Percentiles rank a stretch among this genome's conserved stretches.
These are phyloP conservation scores for Diospyros lotus DNA, from an alignment of 148 eudicot genomes.

Conservation along the genomic window DNA sequence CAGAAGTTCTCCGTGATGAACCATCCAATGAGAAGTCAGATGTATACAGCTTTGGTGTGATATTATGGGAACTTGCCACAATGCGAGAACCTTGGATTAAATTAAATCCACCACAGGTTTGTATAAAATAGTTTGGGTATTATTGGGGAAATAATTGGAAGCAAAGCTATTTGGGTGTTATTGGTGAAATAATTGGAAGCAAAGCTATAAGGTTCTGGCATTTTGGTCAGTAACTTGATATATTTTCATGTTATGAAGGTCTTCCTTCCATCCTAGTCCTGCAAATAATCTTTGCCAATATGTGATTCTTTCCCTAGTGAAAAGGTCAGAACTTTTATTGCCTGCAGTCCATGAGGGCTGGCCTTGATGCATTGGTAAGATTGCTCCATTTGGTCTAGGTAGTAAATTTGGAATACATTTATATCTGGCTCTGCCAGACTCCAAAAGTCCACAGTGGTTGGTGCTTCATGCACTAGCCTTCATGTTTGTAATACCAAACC, in stretches of 20 bases:
- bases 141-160: slow-evolving; percentile 2
- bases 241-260: background rate
- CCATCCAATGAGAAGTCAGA: slow-evolving; percentile 98
- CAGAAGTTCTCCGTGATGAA: slow-evolving; percentile 95
- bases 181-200: slow-evolving; percentile 5
- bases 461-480: too few species aligned
- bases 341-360: too few species aligned
- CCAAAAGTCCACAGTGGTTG: too few species aligned
- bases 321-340: too few species aligned
- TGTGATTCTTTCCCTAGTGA: too few species aligned
- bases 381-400: too few species aligned
- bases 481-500: background rate
- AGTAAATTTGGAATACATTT: too few species aligned
- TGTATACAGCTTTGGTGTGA: slow-evolving; percentile 94
- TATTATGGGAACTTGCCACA: slow-evolving; percentile 96
- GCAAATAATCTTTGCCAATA: too few species aligned
- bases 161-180: background rate
- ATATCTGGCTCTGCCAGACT: too few species aligned
- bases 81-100: slow-evolving; percentile 89
- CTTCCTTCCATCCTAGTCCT: too few species aligned
- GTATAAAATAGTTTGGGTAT: slow-evolving; percentile 5
- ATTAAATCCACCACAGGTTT: slow-evolving; percentile 91
- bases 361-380: too few species aligned
- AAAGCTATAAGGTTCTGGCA: background rate
- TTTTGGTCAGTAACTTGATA: background rate